A percentile compares a stretch with the other conserved stretches of the same genome.
phyloP scores from a whole-genome alignment of 2,329 filamentous ascomycete genomes.

The Penicillium sp. region DNA sequence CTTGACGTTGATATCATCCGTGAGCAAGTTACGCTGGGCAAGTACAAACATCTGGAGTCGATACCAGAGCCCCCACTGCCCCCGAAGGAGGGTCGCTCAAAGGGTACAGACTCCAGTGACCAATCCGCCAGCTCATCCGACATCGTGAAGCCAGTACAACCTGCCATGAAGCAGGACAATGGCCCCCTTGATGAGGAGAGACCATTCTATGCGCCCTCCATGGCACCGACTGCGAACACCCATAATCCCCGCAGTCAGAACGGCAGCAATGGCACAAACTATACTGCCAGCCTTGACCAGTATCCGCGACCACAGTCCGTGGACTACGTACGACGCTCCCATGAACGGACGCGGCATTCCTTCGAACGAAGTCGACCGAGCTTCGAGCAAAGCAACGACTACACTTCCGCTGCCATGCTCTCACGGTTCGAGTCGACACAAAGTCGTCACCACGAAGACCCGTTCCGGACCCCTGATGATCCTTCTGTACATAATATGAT shows the following conservation, averaged over 20 bases:
- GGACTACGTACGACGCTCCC: constrained; percentile 64
- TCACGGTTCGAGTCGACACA: constrained; percentile 73
- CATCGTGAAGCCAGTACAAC: constrained; percentile 49
- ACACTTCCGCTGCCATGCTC: constrained; percentile 83
- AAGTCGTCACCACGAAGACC: constrained; percentile 31
- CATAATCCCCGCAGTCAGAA: constrained; percentile 82
- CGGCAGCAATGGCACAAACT: constrained; percentile 90
- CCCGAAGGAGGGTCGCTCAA: constrained; percentile 39
- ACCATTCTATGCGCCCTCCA: constrained; percentile 89
- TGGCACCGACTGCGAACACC: constrained; percentile 70
- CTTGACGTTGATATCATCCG: constrained; percentile 93
- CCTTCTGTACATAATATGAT: constrained; percentile 31
- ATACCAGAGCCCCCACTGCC: constrained; percentile 46
- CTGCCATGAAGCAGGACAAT: constrained; percentile 56
- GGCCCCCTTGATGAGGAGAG: constrained; percentile 81
- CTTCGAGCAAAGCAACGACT: constrained; percentile 84
- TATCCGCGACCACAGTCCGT: constrained; percentile 57
- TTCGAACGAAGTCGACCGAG: constrained; percentile 81
- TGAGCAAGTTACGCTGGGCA: constrained; percentile 80
- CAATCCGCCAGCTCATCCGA: constrained; percentile 41
- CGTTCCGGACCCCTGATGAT: constrained; percentile 35
- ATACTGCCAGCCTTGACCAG: constrained; percentile 56
- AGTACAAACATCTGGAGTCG: constrained; percentile 69
- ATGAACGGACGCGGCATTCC: constrained; percentile 77
- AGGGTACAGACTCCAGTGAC: constrained; percentile 40